phyloP scores from a whole-genome alignment of 2,329 filamentous ascomycete species.

The Aspergillus piperis region DNA sequence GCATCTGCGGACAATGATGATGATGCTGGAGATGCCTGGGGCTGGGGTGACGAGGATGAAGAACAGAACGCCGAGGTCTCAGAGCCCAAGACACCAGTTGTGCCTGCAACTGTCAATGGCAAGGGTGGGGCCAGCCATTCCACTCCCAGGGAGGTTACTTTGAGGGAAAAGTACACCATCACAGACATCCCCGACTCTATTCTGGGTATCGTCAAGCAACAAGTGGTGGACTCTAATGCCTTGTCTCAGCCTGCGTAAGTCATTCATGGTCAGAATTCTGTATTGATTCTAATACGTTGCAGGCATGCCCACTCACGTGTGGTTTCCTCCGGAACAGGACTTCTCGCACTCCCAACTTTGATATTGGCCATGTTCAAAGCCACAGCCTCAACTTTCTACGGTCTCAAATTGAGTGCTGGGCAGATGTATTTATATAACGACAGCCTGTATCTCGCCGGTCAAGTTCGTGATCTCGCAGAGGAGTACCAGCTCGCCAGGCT shows the following conservation, averaged over 20 bases:
- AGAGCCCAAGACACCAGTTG: conserved; percentile 22
- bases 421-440: conserved; percentile 69
- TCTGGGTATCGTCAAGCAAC: conserved; percentile 43
- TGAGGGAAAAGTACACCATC: conserved; percentile 84
- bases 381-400: conserved; percentile 49
- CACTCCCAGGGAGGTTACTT: conserved; percentile 64
- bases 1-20: conserved; percentile 31
- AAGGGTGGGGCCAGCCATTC: conserved; percentile 17
- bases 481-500: conserved; percentile 52
- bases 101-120: conserved; percentile 26
- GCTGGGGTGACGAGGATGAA: conserved; percentile 72
- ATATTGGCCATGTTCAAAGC: conserved; percentile 55
- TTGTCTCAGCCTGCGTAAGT: conserved; percentile 42
- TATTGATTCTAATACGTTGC: conserved; percentile 22
- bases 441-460: conserved; percentile 58
- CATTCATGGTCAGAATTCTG: background rate
- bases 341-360: conserved; percentile 50
- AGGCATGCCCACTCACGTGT: conserved; percentile 40
- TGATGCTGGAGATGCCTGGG: conserved; percentile 69
- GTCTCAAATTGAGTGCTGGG: conserved; percentile 49
- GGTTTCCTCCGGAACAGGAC: conserved; percentile 44
- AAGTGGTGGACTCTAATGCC: conserved; percentile 45
- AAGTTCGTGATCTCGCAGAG: conserved; percentile 52
- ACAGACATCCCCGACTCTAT: conserved; percentile 84
- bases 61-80: conserved; percentile 31